These are phyloP conservation scores for Chlamydomonas incerta DNA, from an alignment of 139 green algal species.

Conservation along the genomic window DNA sequence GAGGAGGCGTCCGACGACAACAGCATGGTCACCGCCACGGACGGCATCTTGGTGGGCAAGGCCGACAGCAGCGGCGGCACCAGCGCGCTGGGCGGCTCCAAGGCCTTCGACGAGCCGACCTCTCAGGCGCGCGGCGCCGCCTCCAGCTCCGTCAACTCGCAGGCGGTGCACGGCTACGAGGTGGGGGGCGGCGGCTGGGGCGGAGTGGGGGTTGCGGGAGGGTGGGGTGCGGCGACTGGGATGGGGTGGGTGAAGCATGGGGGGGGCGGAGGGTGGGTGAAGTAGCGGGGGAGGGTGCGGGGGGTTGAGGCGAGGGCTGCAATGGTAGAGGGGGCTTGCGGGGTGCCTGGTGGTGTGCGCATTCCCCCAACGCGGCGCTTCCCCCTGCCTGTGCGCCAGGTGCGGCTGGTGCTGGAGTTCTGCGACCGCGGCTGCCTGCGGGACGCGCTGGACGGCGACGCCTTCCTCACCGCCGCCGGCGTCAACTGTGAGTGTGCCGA, in stretches of 20 bases:
- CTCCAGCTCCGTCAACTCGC: not conserved
- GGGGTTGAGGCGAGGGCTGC: too few relatives aligned
- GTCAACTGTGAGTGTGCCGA: not conserved
- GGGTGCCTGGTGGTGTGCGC: too few relatives aligned
- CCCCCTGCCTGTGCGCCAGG: conserved; percentile 50
- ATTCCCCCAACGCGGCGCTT: too few relatives aligned
- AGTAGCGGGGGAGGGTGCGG: too few relatives aligned
- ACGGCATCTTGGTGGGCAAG: conserved; percentile 12
- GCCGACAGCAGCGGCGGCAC: not conserved
- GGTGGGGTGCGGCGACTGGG: too few relatives aligned
- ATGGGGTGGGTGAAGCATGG: too few relatives aligned
- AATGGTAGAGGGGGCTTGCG: too few relatives aligned
- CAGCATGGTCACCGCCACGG: not conserved
- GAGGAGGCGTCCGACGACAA: conserved; percentile 10
- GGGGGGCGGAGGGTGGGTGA: too few relatives aligned
- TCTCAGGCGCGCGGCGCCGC: not conserved
- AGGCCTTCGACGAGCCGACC: conserved; percentile 4
- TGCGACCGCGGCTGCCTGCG: conserved; percentile 63
- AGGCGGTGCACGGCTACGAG: conserved; percentile 30
- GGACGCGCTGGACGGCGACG: conserved; percentile 48
- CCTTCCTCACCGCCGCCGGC: conserved; percentile 28
- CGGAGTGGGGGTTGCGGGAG: not conserved
- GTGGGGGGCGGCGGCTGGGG: not conserved
- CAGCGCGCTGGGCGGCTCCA: not conserved
- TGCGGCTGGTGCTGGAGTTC: conserved; percentile 66